These are phyloP conservation scores for Lachancea quebecensis DNA, from an alignment of 805 yeast species.

Conservation along the genomic window DNA sequence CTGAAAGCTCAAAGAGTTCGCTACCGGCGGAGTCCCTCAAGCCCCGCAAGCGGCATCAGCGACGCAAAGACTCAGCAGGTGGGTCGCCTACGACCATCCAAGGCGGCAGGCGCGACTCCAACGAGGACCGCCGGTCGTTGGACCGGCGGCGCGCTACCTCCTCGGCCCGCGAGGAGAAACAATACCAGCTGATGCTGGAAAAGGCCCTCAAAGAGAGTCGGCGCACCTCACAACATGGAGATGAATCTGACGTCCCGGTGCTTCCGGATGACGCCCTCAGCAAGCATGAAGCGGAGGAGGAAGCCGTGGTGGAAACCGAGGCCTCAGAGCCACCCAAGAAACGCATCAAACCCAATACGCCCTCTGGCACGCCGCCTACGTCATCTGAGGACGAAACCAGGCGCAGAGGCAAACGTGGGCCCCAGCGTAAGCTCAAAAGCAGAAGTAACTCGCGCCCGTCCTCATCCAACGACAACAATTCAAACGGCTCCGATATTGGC, in stretches of 20 bases:
- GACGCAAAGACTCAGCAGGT: conserved; percentile 1
- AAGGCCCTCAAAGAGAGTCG: conserved; percentile 37
- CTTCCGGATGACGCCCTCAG: not conserved
- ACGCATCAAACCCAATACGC: conserved; percentile 4
- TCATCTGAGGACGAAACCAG: conserved; percentile 5
- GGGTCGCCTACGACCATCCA: not conserved
- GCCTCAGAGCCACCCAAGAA: conserved; percentile 4
- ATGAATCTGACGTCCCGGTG: not conserved
- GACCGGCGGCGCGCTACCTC: conserved; percentile 35
- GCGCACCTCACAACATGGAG: conserved; percentile 29
- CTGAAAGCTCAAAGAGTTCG: conserved; percentile 9
- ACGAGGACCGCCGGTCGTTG: conserved; percentile 23
- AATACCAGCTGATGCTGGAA: conserved; percentile 37
- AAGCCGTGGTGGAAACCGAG: not conserved
- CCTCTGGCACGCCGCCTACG: conserved; percentile 3
- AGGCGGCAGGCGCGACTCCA: conserved; percentile 7
- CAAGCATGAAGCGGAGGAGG: not conserved
- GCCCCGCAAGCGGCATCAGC: conserved; percentile 4
- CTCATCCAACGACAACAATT: not conserved
- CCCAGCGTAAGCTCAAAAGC: conserved; percentile 2
- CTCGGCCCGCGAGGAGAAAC: conserved; percentile 38
- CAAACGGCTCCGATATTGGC: conserved; percentile 33
- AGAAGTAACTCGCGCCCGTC: conserved; percentile 2
- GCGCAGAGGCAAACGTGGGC: conserved; percentile 6
- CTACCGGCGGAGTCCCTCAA: conserved; percentile 4